These are phyloP conservation scores for Populus trichocarpa DNA, from an alignment of 441 rosid species.

Conservation along the genomic window DNA sequence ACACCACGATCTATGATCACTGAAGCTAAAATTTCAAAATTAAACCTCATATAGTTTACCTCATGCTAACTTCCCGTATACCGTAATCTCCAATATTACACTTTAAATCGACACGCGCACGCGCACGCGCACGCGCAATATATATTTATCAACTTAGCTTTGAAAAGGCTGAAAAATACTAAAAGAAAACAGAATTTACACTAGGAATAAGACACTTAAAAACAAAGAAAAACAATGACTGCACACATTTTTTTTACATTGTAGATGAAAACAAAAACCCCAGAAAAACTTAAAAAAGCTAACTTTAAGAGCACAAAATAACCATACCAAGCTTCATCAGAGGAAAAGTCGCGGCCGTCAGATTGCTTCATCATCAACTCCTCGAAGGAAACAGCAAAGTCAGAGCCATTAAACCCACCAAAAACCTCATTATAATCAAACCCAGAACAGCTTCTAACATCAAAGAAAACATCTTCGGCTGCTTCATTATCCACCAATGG, in stretches of 20 bases:
- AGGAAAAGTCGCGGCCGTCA: conserved; percentile 44
- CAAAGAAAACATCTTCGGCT: conserved; percentile 43
- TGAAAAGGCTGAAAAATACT: not conserved
- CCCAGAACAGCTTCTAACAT: conserved; percentile 50
- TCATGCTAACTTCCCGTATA: not conserved
- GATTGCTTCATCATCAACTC: conserved; percentile 48
- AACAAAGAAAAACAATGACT: not conserved
- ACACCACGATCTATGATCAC: not conserved
- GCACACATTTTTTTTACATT: not conserved
- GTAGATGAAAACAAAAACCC: not conserved
- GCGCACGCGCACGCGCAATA: not conserved
- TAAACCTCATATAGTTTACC: not conserved
- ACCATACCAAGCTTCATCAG: conserved; percentile 67
- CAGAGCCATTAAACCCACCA: conserved; percentile 54
- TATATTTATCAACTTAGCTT: not conserved
- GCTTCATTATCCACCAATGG: conserved; percentile 42
- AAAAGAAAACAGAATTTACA: not conserved
- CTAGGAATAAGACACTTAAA: conserved; percentile 13
- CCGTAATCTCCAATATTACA: not conserved
- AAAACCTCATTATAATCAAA: conserved; percentile 79
- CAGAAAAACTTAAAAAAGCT: not conserved
- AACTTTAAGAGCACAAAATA: not conserved
- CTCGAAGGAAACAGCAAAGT: conserved; percentile 62
- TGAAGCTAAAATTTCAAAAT: not conserved
- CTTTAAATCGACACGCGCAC: not conserved